Base-by-base conservation (phyloP, 1,284 basidiomycete species). In the Apiotrichum sp. region DNA sequence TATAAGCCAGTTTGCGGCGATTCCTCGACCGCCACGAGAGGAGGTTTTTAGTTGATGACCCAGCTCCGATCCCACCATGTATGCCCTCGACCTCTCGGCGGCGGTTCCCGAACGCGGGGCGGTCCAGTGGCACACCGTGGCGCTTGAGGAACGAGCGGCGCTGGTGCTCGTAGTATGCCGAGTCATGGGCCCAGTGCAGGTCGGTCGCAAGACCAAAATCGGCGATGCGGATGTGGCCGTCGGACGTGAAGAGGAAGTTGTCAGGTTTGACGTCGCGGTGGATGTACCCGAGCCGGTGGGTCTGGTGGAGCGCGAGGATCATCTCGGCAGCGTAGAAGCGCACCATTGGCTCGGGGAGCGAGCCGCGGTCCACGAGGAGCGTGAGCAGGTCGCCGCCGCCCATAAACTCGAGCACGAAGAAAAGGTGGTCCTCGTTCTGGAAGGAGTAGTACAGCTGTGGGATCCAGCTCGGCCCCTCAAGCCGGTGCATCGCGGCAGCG, bases 291-390 rank as follows among this genome's bases (percentile, higher is more conserved):
- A 91, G 85, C 69, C 85, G 86, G 78, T 98, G 95, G 69, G 91
- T 93, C 64, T 88, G 87, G 74, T 95, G 88, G 62, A 98, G 87
- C 13, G 91, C 89, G n/a, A 98, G 83, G 56, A 98, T 82, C 93
- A 98, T 98, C 86, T 97, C 93, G 57, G 93, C 89, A 53, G 95
- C 83, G 78, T 98, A 98, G 79, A 98, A 97, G 60, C 86, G 83
- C 47, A 93, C 89, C 79, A 96, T 93, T 62, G 86, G 82, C 80
- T 98, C 95, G 58, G 90, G 86, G 69, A 98, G 97, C 42, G 90
- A 86, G 73, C 97, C 93, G 59, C 86, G 81, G 75, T 96, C 89
- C 66, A 98, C 96, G 67, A 98, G 81, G 60, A 97, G 83, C 72
- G 96, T 96, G 51, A 98, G 83, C 65, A 98, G 82, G 79, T 98